phyloP scores from a whole-genome alignment of 2,329 filamentous ascomycete species.

The Cladosporium velox region DNA sequence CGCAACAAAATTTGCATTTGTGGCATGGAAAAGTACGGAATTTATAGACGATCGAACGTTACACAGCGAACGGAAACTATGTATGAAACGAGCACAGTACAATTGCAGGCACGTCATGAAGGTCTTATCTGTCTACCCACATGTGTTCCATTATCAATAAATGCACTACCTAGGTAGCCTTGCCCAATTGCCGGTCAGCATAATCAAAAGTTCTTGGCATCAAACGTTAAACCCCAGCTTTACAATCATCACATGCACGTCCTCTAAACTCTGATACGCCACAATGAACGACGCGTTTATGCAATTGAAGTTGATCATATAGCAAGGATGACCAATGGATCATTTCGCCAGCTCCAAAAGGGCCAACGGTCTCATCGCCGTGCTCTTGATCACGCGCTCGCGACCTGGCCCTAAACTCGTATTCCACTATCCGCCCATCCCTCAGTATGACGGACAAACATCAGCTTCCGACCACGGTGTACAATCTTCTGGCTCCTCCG shows the following conservation, averaged over 20 bases:
- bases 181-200: neutral
- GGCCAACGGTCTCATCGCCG: slow-evolving; percentile 56
- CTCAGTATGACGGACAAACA: neutral
- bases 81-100: slow-evolving; percentile 19
- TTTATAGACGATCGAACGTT: slow-evolving; percentile 16
- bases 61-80: slow-evolving; percentile 7
- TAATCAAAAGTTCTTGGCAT: slow-evolving; percentile 1
- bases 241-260: neutral
- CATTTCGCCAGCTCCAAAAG: neutral
- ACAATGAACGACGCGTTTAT: neutral
- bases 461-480: neutral
- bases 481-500: neutral
- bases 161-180: neutral
- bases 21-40: slow-evolving; percentile 15
- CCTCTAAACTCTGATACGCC: neutral
- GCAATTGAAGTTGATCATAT: neutral
- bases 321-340: slow-evolving; percentile 18
- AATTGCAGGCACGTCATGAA: neutral
- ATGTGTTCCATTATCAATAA: neutral
- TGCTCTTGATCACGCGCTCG: slow-evolving; percentile 74
- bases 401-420: slow-evolving; percentile 79
- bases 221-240: slow-evolving; percentile 4
- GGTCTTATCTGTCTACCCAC: neutral
- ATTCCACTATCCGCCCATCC: slow-evolving; percentile 68
- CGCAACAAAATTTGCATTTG: slow-evolving; percentile 2